These are phyloP conservation scores for Lepidium aucheri DNA, from an alignment of 345 rosid genomes.

Conservation along the genomic window DNA sequence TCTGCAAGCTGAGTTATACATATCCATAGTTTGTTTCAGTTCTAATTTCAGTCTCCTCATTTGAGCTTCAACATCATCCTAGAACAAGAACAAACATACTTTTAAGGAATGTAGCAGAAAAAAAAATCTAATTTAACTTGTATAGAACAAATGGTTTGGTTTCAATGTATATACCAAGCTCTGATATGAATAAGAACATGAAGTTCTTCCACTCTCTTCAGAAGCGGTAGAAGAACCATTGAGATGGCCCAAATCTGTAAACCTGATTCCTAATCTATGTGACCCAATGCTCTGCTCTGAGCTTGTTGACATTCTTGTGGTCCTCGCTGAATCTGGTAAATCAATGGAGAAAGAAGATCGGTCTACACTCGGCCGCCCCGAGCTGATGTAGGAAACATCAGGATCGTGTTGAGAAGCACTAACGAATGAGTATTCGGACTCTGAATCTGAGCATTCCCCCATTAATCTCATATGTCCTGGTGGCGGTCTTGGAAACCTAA, in stretches of 20 bases:
- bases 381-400: conserved; percentile 68
- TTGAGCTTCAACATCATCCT: conserved; percentile 83
- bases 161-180: conserved; percentile 30
- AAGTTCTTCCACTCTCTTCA: conserved; percentile 47
- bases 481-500: conserved; percentile 32
- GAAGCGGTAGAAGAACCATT: conserved; percentile 45
- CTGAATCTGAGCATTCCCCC: conserved; percentile 46
- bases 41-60: conserved; percentile 74
- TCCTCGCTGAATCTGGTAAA: conserved; percentile 32
- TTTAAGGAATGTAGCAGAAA: not conserved
- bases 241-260: conserved; percentile 28
- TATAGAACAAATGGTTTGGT: not conserved
- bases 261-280: conserved; percentile 36
- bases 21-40: conserved; percentile 93
- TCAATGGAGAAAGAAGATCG: conserved; percentile 42
- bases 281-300: conserved; percentile 64
- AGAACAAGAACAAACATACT: not conserved
- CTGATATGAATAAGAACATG: conserved; percentile 49
- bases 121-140: not conserved
- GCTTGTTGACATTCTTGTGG: conserved; percentile 47
- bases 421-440: conserved; percentile 59
- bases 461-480: conserved; percentile 26
- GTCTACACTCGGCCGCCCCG: conserved; percentile 71
- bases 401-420: conserved; percentile 34
- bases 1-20: conserved; percentile 76